phyloP scores from a whole-genome alignment of 1,284 basidiomycete species.

The Meira miltonrushii region DNA sequence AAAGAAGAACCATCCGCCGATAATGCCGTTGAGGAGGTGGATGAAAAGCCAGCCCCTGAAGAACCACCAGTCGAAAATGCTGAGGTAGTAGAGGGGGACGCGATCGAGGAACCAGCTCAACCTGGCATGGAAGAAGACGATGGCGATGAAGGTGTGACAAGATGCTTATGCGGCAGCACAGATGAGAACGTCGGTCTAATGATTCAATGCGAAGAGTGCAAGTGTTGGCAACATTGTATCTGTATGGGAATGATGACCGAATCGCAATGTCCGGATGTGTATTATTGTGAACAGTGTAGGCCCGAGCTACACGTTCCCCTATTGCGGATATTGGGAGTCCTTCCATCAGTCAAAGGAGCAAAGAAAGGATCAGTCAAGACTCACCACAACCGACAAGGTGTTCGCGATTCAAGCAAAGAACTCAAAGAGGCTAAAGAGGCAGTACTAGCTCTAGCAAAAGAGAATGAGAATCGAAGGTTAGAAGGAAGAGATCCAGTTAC shows the following conservation, averaged over 20 bases:
- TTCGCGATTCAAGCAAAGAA: conserved; percentile 24
- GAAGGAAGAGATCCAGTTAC: conserved; percentile 9
- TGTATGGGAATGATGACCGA: conserved; percentile 91
- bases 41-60: conserved; percentile 10
- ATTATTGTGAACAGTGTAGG: conserved; percentile 89
- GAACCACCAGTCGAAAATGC: conserved; percentile 7
- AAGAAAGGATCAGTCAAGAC: conserved; percentile 36
- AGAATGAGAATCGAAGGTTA: conserved; percentile 37
- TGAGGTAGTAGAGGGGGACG: neutral
- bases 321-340: conserved; percentile 42
- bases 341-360: conserved; percentile 22
- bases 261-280: conserved; percentile 60
- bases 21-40: neutral
- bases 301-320: conserved; percentile 69
- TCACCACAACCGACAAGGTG: conserved; percentile 24
- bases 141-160: conserved; percentile 69
- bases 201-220: conserved; percentile 95
- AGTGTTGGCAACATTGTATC: conserved; percentile 94
- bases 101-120: too few species aligned
- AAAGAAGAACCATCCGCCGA: conserved; percentile 5
- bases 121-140: conserved; percentile 42
- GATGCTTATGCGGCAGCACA: conserved; percentile 81
- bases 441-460: conserved; percentile 37
- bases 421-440: conserved; percentile 49
- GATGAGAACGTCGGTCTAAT: conserved; percentile 69